phyloP scores from a whole-genome alignment of 768 basidiomycete genomes.

The Leccinum variicolor region DNA sequence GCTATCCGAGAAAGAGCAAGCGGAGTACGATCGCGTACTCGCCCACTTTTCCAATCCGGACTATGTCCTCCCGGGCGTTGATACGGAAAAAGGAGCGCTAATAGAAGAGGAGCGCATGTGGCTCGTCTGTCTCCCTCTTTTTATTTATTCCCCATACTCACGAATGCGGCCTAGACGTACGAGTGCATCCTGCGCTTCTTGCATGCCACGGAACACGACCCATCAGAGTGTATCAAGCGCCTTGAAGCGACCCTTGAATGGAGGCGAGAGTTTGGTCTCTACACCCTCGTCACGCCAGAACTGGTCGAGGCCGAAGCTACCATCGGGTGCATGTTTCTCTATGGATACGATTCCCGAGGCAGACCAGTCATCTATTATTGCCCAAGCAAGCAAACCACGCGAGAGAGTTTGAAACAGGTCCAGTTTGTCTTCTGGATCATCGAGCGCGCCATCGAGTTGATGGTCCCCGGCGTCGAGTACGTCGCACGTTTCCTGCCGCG shows the following conservation, averaged over 20 bases:
- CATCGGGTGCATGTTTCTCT: conserved; percentile 81
- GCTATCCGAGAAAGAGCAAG: conserved; percentile 44
- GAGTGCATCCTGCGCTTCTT: conserved; percentile 77
- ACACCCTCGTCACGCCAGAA: conserved; percentile 55
- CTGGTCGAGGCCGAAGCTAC: conserved; percentile 74
- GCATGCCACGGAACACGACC: conserved; percentile 74
- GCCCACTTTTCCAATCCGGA: conserved; percentile 50
- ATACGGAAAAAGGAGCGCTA: conserved; percentile 42
- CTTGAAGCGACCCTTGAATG: conserved; percentile 73
- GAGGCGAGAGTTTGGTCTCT: conserved; percentile 76
- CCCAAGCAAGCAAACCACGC: conserved; percentile 75
- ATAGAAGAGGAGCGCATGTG: conserved; percentile 73
- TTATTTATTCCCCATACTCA: background rate
- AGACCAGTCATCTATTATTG: conserved; percentile 70
- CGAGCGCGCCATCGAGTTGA: conserved; percentile 72
- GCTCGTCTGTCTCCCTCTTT: conserved; percentile 47
- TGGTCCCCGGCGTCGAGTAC: conserved; percentile 81
- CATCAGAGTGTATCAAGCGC: conserved; percentile 52
- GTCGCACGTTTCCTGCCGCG: conserved; percentile 19
- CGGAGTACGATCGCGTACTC: conserved; percentile 51
- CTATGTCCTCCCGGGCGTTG: conserved; percentile 49
- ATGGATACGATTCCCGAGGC: conserved; percentile 68
- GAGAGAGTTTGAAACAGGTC: conserved; percentile 63
- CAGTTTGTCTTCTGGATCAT: conserved; percentile 74
- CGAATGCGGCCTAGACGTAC: conserved; percentile 36